phyloP scores from a whole-genome alignment of 805 yeast genomes.

The Pichia californica region DNA sequence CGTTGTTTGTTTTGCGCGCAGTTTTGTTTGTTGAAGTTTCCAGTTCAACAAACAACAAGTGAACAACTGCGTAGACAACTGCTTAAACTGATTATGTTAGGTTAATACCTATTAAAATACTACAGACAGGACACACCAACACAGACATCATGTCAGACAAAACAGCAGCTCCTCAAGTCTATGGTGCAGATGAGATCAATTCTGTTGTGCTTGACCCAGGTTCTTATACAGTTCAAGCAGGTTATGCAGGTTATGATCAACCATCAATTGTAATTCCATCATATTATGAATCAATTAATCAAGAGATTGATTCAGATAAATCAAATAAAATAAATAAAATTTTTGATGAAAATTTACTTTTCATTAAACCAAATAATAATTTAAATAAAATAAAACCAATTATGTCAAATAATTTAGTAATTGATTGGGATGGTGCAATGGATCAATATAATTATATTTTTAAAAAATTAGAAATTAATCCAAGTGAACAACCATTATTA shows the following conservation, averaged over 20 bases:
- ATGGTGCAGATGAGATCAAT: slow-evolving; percentile 76
- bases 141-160: slow-evolving; percentile 13
- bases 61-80: no score
- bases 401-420: slow-evolving; percentile 52
- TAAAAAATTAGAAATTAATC: slow-evolving; percentile 44
- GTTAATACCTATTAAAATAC: no score
- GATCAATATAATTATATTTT: slow-evolving; percentile 67
- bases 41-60: no score
- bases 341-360: slow-evolving; percentile 29
- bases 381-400: slow-evolving; percentile 52
- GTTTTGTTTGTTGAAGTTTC: no score
- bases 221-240: slow-evolving; percentile 72
- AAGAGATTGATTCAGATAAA: background rate
- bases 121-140: no score
- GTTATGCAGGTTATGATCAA: slow-evolving; percentile 88
- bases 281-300: slow-evolving; percentile 39
- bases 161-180: slow-evolving; percentile 42
- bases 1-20: no score
- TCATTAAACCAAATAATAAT: slow-evolving; percentile 40
- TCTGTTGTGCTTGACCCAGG: slow-evolving; percentile 93
- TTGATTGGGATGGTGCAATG: slow-evolving; percentile 82
- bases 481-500: slow-evolving; percentile 65
- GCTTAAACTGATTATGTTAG: no score
- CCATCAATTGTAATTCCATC: slow-evolving; percentile 78
- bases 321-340: background rate